Evolutionary conservation across 352 stramenopile species (phyloP).

Genomic region (Phytophthora idaei): DNA sequence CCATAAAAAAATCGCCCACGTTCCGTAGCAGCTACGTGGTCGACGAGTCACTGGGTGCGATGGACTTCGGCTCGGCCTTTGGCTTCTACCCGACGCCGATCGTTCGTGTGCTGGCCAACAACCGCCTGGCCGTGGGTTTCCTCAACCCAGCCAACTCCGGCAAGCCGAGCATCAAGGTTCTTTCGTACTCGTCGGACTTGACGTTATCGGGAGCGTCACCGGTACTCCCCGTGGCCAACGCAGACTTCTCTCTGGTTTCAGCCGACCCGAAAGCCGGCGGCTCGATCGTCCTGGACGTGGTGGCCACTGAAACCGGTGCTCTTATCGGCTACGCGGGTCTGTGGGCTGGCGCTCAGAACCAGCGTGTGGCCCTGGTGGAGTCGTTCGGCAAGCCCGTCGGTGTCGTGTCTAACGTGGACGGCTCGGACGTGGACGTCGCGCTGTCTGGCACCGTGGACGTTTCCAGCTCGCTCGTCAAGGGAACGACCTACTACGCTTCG

Average conservation of each 20-base stretch:
- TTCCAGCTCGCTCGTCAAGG: slow-evolving; percentile 42
- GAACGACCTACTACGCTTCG: slow-evolving; percentile 70
- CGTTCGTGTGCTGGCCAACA: slow-evolving; percentile 56
- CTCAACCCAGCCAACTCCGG: slow-evolving; percentile 75
- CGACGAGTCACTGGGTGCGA: slow-evolving; percentile 55
- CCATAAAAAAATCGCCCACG: slow-evolving; percentile 52
- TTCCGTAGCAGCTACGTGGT: slow-evolving; percentile 81
- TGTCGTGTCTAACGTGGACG: slow-evolving; percentile 64
- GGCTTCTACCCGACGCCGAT: slow-evolving; percentile 76
- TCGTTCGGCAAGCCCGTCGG: slow-evolving; percentile 74
- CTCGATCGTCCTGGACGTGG: slow-evolving; percentile 61
- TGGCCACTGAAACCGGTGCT: slow-evolving; percentile 59
- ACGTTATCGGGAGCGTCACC: slow-evolving; percentile 58
- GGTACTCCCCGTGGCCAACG: slow-evolving; percentile 71
- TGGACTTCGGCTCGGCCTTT: slow-evolving; percentile 69
- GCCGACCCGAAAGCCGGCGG: slow-evolving; percentile 56
- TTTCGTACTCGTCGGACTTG: slow-evolving; percentile 68
- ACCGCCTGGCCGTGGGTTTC: slow-evolving; percentile 70
- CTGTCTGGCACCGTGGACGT: slow-evolving; percentile 69
- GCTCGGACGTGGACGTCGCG: slow-evolving; percentile 58
- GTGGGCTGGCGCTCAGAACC: slow-evolving; percentile 59
- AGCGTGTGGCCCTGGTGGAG: slow-evolving; percentile 77
- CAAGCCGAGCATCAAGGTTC: slow-evolving; percentile 77
- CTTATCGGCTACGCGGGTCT: slow-evolving; percentile 63
- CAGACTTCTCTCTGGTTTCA: slow-evolving; percentile 66